Percentiles rank a stretch among this genome's conserved stretches.
Conservation (phyloP, 2,329 filamentous ascomycete genomes). For the Teratosphaeria gauchensis region DNA sequence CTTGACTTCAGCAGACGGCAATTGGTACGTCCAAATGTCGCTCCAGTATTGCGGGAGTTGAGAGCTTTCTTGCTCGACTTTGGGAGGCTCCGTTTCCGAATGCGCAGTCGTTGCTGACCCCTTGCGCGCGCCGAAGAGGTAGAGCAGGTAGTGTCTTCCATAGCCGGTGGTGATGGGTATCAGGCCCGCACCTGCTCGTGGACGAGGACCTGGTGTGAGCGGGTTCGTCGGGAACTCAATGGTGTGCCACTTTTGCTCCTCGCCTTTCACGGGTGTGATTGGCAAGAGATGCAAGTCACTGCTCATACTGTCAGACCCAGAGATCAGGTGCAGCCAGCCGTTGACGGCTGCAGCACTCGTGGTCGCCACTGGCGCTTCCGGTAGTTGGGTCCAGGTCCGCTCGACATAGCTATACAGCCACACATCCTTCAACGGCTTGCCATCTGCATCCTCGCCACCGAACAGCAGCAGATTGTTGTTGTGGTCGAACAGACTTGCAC, state of each 20-base stretch:
- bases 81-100: conserved; percentile 9
- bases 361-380: conserved; percentile 19
- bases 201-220: conserved; percentile 32
- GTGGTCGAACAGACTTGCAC: conserved; percentile 18
- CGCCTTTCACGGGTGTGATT: conserved; percentile 9
- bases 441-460: conserved; percentile 16
- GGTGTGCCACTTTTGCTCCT: conserved; percentile 29
- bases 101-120: conserved; percentile 7
- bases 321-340: conserved; percentile 31
- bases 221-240: conserved; percentile 35
- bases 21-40: conserved; percentile 37
- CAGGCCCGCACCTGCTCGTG: conserved; percentile 29
- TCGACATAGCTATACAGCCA: conserved; percentile 22
- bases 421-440: conserved; percentile 18
- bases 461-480: conserved; percentile 23
- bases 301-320: conserved; percentile 23
- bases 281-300: conserved; percentile 22
- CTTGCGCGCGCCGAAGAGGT: conserved; percentile 29
- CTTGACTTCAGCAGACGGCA: conserved; percentile 27
- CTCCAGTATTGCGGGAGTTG: conserved; percentile 22
- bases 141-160: conserved; percentile 36
- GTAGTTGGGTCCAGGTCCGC: conserved; percentile 19
- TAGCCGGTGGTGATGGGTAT: conserved; percentile 35
- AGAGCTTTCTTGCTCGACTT: not conserved
- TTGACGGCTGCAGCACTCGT: conserved; percentile 28